A percentile compares a stretch with the other conserved stretches of the same genome.
Evolutionary conservation across 495 filamentous ascomycete genomes (phyloP).

Genomic region (Tuber borchii): DNA sequence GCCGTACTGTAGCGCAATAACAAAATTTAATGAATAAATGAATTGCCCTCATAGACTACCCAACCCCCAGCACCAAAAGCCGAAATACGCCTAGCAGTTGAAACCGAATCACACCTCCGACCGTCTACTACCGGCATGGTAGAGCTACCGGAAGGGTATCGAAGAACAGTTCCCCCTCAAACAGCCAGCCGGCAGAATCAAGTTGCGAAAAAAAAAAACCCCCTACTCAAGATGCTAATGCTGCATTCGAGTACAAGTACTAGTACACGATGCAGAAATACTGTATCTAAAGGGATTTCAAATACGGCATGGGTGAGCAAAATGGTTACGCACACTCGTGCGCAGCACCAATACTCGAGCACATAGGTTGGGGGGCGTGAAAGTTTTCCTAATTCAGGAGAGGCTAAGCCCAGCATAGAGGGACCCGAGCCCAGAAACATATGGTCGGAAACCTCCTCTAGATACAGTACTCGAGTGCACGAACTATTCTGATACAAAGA

Average conservation of each 20-base stretch:
- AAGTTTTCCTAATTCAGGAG: slow-evolving; percentile 22
- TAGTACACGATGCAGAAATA: neutral
- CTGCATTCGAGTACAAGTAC: no score
- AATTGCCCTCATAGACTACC: neutral
- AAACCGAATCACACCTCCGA: neutral
- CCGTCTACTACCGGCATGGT: neutral
- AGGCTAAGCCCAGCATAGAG: slow-evolving; percentile 16
- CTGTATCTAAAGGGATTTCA: neutral
- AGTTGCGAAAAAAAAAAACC: neutral
- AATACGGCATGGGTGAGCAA: neutral
- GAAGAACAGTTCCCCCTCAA: neutral
- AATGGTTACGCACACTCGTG: neutral
- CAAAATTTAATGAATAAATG: neutral
- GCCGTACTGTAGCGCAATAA: neutral
- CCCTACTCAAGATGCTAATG: neutral
- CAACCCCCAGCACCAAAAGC: neutral
- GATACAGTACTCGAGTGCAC: no score
- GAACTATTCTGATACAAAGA: neutral
- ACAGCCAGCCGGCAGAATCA: neutral
- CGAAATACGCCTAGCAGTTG: neutral
- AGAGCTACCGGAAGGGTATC: neutral
- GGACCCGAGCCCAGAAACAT: slow-evolving; percentile 9
- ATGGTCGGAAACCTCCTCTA: slow-evolving; percentile 26
- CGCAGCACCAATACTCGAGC: neutral
- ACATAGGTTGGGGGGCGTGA: neutral